Percentiles rank a stretch among this genome's conserved stretches.
Evolutionary conservation across 495 filamentous ascomycete species (phyloP).

Genomic region (Daldinia childiae): DNA sequence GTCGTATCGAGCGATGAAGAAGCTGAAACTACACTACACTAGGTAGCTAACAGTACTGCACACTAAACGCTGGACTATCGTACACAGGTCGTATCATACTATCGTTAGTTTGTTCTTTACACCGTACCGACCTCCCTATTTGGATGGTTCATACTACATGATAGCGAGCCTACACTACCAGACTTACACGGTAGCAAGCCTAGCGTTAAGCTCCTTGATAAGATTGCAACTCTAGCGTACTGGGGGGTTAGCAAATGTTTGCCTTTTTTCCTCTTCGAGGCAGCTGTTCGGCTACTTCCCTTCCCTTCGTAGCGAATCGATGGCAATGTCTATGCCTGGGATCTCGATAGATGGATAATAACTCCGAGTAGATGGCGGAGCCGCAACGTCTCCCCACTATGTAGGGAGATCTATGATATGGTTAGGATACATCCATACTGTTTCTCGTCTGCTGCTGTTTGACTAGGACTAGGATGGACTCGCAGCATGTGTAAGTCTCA

Average conservation of each 20-base stretch:
- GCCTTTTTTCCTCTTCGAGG: neutral
- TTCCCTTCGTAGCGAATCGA: conserved; percentile 2
- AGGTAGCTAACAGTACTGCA: neutral
- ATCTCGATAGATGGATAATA: conserved; percentile 4
- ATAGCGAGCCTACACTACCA: neutral
- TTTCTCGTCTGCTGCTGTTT: neutral
- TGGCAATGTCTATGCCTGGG: neutral
- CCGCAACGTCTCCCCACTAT: neutral
- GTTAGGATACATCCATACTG: neutral
- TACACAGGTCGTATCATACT: conserved; percentile 14
- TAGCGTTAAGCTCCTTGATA: conserved; percentile 5
- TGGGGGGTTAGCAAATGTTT: neutral
- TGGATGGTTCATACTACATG: conserved; percentile 26
- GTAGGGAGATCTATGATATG: neutral
- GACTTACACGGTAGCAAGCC: neutral
- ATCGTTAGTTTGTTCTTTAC: conserved; percentile 18
- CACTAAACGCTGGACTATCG: conserved; percentile 5
- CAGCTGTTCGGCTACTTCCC: neutral
- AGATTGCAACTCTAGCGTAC: conserved; percentile 8
- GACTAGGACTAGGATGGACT: neutral
- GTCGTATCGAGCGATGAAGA: conserved; percentile 23
- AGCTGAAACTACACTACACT: conserved; percentile 13
- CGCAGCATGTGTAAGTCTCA: neutral
- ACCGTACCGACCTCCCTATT: conserved; percentile 22
- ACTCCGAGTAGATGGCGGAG: conserved; percentile 1